phyloP scores from a whole-genome alignment of 225 moss, liverwort and hornwort species.

The Polytrichum formosum region DNA sequence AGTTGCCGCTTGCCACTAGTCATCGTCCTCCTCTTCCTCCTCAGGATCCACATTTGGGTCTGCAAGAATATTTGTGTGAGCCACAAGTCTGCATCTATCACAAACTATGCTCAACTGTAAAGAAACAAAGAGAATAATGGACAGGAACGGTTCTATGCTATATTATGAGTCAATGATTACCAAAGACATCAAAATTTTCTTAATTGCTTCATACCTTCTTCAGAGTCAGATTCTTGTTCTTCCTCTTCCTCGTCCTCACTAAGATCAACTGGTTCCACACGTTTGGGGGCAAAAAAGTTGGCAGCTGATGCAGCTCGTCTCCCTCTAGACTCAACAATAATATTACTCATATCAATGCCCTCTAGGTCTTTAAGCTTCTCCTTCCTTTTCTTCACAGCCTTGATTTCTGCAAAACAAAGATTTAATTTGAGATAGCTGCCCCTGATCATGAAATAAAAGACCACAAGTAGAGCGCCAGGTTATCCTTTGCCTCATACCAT shows the following conservation, averaged over 20 bases:
- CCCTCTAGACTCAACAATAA: conserved; percentile 77
- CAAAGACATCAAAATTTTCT: background rate
- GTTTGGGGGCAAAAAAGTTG: conserved; percentile 48
- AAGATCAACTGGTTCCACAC: conserved; percentile 29
- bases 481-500: conserved; percentile 36
- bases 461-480: no score
- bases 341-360: conserved; percentile 92
- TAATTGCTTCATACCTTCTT: conserved; percentile 25
- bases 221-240: conserved; percentile 39
- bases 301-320: conserved; percentile 58
- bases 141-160: background rate
- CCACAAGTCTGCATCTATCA: background rate
- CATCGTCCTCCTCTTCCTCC: conserved; percentile 41
- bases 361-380: conserved; percentile 84
- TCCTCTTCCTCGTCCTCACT: conserved; percentile 34
- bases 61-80: conserved; percentile 14
- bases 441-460: no score
- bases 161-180: background rate
- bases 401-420: conserved; percentile 58
- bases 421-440: no score
- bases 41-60: conserved; percentile 53
- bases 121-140: background rate
- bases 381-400: conserved; percentile 56
- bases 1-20: conserved; percentile 4
- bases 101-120: conserved; percentile 11